A percentile compares a stretch with the other conserved stretches of the same genome.
Conservation (phyloP, 768 basidiomycete genomes). For the Sarcodon sp. region DNA sequence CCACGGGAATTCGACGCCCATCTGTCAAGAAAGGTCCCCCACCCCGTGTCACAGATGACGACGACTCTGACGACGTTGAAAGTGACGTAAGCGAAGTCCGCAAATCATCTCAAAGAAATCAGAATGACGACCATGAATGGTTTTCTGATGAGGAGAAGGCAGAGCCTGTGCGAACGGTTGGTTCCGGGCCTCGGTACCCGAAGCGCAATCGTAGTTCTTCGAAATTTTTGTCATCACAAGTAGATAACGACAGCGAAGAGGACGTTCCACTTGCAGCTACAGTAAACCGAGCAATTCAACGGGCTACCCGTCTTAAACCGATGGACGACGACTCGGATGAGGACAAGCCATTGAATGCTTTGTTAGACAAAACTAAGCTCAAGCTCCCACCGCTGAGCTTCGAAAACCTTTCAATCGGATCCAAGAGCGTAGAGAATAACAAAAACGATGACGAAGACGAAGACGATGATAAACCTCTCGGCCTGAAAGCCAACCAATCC, state of each 20-base stretch:
- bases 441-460: slow-evolving; percentile 23
- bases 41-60: slow-evolving; percentile 17
- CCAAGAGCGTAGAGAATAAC: not conserved
- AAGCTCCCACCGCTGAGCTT: slow-evolving; percentile 31
- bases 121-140: slow-evolving; percentile 10
- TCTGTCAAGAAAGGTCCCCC: slow-evolving; percentile 16
- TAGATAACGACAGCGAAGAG: slow-evolving; percentile 58
- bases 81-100: slow-evolving; percentile 31
- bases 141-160: slow-evolving; percentile 46
- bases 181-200: slow-evolving; percentile 41
- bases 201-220: slow-evolving; percentile 10
- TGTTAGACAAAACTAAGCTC: slow-evolving; percentile 35
- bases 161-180: slow-evolving; percentile 42
- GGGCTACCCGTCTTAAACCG: slow-evolving; percentile 18
- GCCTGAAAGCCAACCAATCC: slow-evolving; percentile 20
- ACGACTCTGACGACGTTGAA: slow-evolving; percentile 38
- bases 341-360: slow-evolving; percentile 53
- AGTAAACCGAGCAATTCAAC: slow-evolving; percentile 39
- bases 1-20: slow-evolving; percentile 23
- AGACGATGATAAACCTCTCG: slow-evolving; percentile 63
- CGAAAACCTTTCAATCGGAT: slow-evolving; percentile 15
- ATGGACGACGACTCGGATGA: slow-evolving; percentile 47
- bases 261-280: slow-evolving; percentile 67
- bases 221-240: slow-evolving; percentile 3
- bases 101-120: slow-evolving; percentile 2